A percentile compares a stretch with the other conserved stretches of the same genome.
phyloP scores from a whole-genome alignment of 163 green algal genomes.

The Chlorella variabilis region DNA sequence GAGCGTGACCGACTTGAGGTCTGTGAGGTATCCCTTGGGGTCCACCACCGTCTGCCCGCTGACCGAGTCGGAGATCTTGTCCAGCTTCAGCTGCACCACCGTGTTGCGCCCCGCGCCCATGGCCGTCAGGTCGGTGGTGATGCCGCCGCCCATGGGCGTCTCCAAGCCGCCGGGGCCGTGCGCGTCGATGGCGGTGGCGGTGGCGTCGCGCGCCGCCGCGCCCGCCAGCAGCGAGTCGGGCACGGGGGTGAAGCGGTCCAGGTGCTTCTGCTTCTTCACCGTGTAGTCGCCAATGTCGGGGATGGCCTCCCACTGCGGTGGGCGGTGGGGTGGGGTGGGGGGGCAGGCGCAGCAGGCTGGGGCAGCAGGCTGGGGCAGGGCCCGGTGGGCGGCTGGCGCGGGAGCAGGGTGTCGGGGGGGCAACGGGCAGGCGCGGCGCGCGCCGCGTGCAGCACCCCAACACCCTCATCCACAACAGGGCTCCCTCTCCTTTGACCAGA shows the following conservation, averaged over 20 bases:
- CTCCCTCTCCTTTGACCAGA: not conserved
- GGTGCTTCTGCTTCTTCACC: conserved; percentile 88
- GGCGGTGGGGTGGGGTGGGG: not conserved
- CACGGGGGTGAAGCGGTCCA: conserved; percentile 81
- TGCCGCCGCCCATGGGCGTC: conserved; percentile 63
- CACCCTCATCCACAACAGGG: not conserved
- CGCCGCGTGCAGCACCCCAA: too few species aligned
- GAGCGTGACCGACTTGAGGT: conserved; percentile 75
- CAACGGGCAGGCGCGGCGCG: too few species aligned
- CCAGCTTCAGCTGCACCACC: conserved; percentile 95
- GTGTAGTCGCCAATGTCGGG: conserved; percentile 98
- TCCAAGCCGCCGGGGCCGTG: conserved; percentile 52
- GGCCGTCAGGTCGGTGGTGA: conserved; percentile 88
- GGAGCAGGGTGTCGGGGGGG: too few species aligned
- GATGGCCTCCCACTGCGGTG: conserved; percentile 83
- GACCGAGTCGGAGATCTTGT: conserved; percentile 93
- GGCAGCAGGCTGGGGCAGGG: too few species aligned
- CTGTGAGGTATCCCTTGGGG: conserved; percentile 98
- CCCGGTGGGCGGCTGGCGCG: too few species aligned
- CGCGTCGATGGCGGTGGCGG: conserved; percentile 49
- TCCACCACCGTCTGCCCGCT: conserved; percentile 92
- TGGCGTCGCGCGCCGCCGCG: conserved; percentile 75
- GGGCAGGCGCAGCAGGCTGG: not conserved
- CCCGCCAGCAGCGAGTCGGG: conserved; percentile 90
- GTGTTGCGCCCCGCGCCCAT: conserved; percentile 72